A percentile compares a stretch with the other conserved stretches of the same genome.
phyloP scores from a whole-genome alignment of 2,329 filamentous ascomycete species.

The Monilinia laxa region DNA sequence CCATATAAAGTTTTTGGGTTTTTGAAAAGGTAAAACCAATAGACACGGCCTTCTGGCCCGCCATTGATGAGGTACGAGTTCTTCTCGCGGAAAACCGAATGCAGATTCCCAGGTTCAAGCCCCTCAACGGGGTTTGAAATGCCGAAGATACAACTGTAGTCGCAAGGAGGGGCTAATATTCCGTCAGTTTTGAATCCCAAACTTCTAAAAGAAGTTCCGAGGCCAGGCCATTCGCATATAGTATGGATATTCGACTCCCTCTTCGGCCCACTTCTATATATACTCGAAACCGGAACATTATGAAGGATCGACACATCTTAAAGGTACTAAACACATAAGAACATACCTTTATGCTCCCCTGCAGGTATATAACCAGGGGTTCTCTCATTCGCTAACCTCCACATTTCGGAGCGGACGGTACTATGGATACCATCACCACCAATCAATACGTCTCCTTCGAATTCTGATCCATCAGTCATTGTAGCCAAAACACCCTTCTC shows the following conservation, averaged over 20 bases:
- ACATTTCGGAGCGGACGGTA: conserved; percentile 36
- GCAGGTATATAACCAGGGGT: conserved; percentile 25
- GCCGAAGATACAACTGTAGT: conserved; percentile 32
- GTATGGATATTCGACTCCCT: not conserved
- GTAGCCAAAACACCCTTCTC: conserved; percentile 19
- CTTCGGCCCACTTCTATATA: not conserved
- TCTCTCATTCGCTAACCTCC: conserved; percentile 30
- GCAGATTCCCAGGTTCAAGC: conserved; percentile 22
- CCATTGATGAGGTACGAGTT: conserved; percentile 26
- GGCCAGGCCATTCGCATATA: not conserved
- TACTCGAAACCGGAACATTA: not conserved
- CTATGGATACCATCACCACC: conserved; percentile 28
- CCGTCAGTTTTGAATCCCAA: not conserved
- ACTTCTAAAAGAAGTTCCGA: no score
- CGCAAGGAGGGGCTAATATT: not conserved
- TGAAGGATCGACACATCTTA: not conserved
- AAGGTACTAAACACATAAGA: not conserved
- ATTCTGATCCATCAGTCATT: conserved; percentile 18
- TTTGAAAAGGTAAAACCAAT: conserved; percentile 30
- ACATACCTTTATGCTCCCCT: conserved; percentile 24
- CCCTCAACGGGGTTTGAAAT: conserved; percentile 25
- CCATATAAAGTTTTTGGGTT: conserved; percentile 24
- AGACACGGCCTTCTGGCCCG: conserved; percentile 23
- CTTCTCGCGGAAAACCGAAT: conserved; percentile 24
- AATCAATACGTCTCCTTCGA: conserved; percentile 24